Evolutionary conservation across 768 basidiomycete species (phyloP).

Genomic region (Phanerochaete carnosa): DNA sequence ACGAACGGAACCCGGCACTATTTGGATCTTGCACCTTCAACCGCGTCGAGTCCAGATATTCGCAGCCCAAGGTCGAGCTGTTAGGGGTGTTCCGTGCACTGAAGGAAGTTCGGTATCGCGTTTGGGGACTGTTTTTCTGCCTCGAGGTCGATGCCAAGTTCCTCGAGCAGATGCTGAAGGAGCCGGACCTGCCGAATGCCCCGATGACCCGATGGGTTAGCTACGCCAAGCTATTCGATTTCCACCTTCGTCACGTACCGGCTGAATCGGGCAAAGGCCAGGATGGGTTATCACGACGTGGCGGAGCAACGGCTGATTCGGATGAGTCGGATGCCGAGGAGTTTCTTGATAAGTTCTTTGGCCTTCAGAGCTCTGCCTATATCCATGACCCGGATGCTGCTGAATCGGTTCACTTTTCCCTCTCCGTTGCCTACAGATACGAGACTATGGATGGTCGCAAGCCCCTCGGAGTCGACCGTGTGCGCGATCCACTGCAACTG

Average conservation of each 20-base stretch:
- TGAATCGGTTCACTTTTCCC: too few species aligned
- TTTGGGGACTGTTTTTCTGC: slow-evolving; percentile 31
- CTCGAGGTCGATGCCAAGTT: slow-evolving; percentile 29
- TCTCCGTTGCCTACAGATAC: too few species aligned
- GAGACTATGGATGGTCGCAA: too few species aligned
- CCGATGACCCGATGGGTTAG: slow-evolving; percentile 21
- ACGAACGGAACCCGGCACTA: slow-evolving; percentile 17
- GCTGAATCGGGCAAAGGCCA: slow-evolving; percentile 14
- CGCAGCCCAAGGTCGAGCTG: slow-evolving; percentile 38
- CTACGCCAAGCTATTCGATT: slow-evolving; percentile 16
- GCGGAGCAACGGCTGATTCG: neutral
- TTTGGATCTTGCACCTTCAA: slow-evolving; percentile 34
- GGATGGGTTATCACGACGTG: slow-evolving; percentile 21
- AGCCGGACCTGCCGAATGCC: slow-evolving; percentile 19
- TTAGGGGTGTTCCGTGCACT: slow-evolving; percentile 34
- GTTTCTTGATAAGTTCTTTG: slow-evolving; percentile 2
- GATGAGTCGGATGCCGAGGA: slow-evolving; percentile 13
- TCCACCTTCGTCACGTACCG: slow-evolving; percentile 19
- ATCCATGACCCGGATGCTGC: neutral
- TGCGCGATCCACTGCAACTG: too few species aligned
- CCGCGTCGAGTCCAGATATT: slow-evolving; percentile 27
- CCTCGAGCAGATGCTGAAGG: slow-evolving; percentile 24
- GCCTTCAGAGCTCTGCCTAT: neutral
- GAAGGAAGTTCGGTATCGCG: slow-evolving; percentile 24
- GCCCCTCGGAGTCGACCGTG: too few species aligned